Percentiles rank a stretch among this genome's conserved stretches.
Conservation (phyloP, 2,329 filamentous ascomycete species). For the Orbilia ellipsospora region DNA sequence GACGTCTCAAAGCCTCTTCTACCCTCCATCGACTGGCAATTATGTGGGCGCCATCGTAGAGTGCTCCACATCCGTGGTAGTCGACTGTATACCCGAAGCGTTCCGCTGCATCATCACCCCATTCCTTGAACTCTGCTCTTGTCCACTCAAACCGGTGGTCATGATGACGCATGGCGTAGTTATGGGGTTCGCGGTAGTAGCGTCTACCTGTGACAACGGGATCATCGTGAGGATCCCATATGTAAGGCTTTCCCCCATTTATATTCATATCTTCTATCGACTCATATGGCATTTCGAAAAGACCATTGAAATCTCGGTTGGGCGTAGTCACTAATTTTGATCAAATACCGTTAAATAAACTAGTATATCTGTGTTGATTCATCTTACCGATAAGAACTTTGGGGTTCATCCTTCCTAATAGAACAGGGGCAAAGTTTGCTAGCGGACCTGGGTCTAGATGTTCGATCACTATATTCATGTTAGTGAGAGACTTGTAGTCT, state of each 20-base stretch:
- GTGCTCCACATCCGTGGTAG: conserved; percentile 57
- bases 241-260: conserved; percentile 32
- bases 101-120: conserved; percentile 56
- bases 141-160: conserved; percentile 60
- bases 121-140: conserved; percentile 56
- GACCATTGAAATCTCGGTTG: conserved; percentile 59
- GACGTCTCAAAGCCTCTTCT: conserved; percentile 38
- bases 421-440: conserved; percentile 54
- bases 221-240: conserved; percentile 47
- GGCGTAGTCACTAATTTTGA: conserved; percentile 57
- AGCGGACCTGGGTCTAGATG: conserved; percentile 58
- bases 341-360: conserved; percentile 1
- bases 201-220: conserved; percentile 32
- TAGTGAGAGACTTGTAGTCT: conserved; percentile 3
- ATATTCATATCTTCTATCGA: conserved; percentile 25
- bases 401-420: conserved; percentile 58
- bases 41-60: conserved; percentile 56
- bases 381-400: conserved; percentile 41
- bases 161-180: conserved; percentile 58
- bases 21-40: conserved; percentile 51
- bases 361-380: background rate
- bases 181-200: conserved; percentile 45
- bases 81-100: conserved; percentile 57
- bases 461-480: conserved; percentile 56
- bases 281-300: conserved; percentile 58